Evolutionary conservation across 2,329 filamentous ascomycete species (phyloP).

Genomic region (Claviceps spartinae): DNA sequence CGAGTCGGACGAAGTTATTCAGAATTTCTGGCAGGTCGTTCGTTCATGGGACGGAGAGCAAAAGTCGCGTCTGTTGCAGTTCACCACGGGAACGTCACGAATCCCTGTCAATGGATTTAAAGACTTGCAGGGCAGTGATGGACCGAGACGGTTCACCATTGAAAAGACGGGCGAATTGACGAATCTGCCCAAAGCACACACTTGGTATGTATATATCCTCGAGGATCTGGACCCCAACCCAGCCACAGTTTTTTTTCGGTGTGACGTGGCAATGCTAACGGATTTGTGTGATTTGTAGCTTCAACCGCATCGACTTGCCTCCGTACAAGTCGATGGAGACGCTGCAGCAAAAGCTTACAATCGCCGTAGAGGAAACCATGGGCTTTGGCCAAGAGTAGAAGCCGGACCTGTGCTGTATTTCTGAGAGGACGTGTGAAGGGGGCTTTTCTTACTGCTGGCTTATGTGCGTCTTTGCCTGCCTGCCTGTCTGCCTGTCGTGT

Average conservation of each 20-base stretch:
- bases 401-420: neutral
- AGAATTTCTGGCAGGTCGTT: constrained; percentile 98
- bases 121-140: constrained; percentile 93
- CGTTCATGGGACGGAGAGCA: constrained; percentile 96
- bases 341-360: constrained; percentile 80
- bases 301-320: constrained; percentile 92
- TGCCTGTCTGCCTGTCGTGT: too few relatives aligned
- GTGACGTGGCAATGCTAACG: constrained; percentile 9
- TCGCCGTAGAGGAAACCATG: constrained; percentile 96
- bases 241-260: neutral
- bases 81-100: constrained; percentile 91
- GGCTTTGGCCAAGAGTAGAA: constrained; percentile 91
- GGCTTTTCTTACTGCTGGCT: neutral
- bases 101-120: constrained; percentile 99
- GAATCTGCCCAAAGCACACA: constrained; percentile 93
- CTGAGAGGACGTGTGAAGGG: neutral
- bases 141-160: constrained; percentile 89
- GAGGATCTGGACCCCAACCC: neutral
- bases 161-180: constrained; percentile 88
- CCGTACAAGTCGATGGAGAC: constrained; percentile 82
- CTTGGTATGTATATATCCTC: constrained; percentile 56
- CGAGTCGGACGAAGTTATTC: constrained; percentile 91
- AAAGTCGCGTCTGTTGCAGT: constrained; percentile 90
- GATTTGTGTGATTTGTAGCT: constrained; percentile 37
- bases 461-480: too few relatives aligned